Percentiles rank a stretch among this genome's conserved stretches.
Conservation (phyloP, 2,329 filamentous ascomycete species). For the Thermoascus crustaceus region DNA sequence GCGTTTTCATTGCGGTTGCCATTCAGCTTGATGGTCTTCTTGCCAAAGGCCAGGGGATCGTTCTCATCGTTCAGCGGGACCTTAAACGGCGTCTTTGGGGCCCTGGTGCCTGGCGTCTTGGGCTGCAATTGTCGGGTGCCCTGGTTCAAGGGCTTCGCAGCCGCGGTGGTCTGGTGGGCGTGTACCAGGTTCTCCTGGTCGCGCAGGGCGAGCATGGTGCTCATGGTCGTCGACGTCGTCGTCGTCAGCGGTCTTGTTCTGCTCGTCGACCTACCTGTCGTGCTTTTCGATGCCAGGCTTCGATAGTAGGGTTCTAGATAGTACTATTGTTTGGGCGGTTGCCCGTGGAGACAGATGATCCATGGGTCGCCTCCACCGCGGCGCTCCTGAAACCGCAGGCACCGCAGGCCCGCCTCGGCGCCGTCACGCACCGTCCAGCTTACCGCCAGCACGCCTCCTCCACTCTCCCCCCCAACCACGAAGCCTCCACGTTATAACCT, state of each 20-base stretch:
- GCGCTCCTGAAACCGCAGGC: constrained; percentile 1
- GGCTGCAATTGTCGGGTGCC: constrained; percentile 52
- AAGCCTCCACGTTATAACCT: constrained; percentile 10
- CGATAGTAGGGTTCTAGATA: constrained; percentile 15
- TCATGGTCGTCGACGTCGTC: too few relatives aligned
- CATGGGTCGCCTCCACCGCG: constrained; percentile 3
- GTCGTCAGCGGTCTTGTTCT: background rate
- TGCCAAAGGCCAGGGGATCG: constrained; percentile 51
- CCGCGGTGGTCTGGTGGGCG: constrained; percentile 61
- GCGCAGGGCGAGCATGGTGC: constrained; percentile 65
- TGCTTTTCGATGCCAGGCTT: too few relatives aligned
- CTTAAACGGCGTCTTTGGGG: constrained; percentile 75
- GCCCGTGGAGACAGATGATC: constrained; percentile 30
- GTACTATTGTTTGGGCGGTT: constrained; percentile 23
- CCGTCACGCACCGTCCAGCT: constrained; percentile 1
- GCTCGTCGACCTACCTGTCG: too few relatives aligned
- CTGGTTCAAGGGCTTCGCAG: constrained; percentile 65
- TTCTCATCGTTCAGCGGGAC: constrained; percentile 80
- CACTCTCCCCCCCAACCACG: constrained; percentile 7
- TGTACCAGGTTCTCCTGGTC: constrained; percentile 86
- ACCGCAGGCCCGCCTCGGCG: background rate
- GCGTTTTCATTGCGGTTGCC: constrained; percentile 51
- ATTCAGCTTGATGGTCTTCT: constrained; percentile 49
- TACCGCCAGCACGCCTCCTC: constrained; percentile 11
- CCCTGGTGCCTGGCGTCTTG: constrained; percentile 71